These are phyloP conservation scores for Lichtheimia ramosa DNA, from an alignment of 371 early-diverging fungal genomes.

Conservation along the genomic window DNA sequence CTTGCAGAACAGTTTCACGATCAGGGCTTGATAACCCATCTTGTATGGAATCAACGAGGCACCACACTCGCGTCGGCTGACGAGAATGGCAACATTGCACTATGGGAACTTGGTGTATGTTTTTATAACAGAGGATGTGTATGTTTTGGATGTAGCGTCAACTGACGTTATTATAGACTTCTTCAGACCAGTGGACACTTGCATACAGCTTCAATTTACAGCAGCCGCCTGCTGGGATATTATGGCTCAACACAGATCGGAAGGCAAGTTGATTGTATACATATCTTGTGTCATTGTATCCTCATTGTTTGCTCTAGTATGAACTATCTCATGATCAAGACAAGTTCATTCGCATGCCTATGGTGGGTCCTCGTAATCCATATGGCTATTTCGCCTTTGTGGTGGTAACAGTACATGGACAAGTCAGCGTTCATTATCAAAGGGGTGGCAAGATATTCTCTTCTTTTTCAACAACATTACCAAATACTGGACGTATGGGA, in stretches of 20 bases:
- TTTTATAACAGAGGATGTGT: background rate
- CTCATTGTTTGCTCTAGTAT: constrained; percentile 15
- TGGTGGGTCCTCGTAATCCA: constrained; percentile 41
- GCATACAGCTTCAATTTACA: constrained; percentile 30
- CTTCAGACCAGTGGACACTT: constrained; percentile 34
- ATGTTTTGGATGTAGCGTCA: background rate
- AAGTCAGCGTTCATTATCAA: constrained; percentile 47
- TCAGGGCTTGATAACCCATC: constrained; percentile 39
- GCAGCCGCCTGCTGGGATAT: constrained; percentile 43
- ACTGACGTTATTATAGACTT: constrained; percentile 18
- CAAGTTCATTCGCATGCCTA: constrained; percentile 16
- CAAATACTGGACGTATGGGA: constrained; percentile 26
- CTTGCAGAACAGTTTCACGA: constrained; percentile 37
- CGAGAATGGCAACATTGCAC: constrained; percentile 43
- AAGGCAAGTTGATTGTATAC: constrained; percentile 18
- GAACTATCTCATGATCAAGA: constrained; percentile 6
- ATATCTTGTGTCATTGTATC: background rate
- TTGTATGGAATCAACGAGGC: constrained; percentile 47
- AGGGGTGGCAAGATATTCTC: constrained; percentile 40
- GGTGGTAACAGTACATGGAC: constrained; percentile 41
- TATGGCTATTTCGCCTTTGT: constrained; percentile 43
- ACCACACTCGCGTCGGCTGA: constrained; percentile 42
- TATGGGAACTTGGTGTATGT: constrained; percentile 44
- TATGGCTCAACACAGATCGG: constrained; percentile 47
- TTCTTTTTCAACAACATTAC: constrained; percentile 32